phyloP scores from a whole-genome alignment of 2,329 filamentous ascomycete species.

The Aspergillus versicolor region DNA sequence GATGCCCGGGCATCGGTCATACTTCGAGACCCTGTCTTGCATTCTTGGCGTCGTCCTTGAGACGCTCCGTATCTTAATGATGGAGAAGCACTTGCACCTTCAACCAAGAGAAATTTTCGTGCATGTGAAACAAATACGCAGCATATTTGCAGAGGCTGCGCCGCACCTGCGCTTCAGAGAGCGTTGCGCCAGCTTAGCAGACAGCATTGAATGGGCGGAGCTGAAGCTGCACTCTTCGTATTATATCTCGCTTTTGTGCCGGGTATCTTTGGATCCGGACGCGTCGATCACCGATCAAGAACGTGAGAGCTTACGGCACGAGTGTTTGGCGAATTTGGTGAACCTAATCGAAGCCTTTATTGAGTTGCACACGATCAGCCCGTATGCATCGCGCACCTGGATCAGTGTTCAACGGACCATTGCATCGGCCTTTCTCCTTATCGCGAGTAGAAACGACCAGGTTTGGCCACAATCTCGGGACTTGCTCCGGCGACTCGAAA shows the following conservation, averaged over 20 bases:
- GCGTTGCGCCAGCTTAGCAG: conserved; percentile 36
- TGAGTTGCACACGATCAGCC: conserved; percentile 45
- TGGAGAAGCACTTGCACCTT: conserved; percentile 48
- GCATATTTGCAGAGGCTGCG: conserved; percentile 56
- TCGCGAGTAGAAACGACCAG: conserved; percentile 29
- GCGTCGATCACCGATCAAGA: conserved; percentile 41
- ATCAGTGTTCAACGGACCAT: conserved; percentile 43
- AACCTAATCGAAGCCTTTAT: conserved; percentile 57
- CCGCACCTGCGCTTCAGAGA: conserved; percentile 54
- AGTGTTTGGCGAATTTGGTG: conserved; percentile 54
- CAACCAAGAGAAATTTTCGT: conserved; percentile 54
- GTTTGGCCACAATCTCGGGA: conserved; percentile 24
- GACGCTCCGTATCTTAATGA: conserved; percentile 55
- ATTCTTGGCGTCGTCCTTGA: conserved; percentile 53
- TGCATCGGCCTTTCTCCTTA: conserved; percentile 42
- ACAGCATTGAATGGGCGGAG: conserved; percentile 59
- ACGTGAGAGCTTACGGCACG: conserved; percentile 43
- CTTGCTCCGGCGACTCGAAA: conserved; percentile 31
- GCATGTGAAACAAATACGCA: conserved; percentile 55
- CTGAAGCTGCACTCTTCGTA: conserved; percentile 62
- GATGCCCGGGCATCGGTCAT: conserved; percentile 52
- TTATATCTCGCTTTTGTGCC: conserved; percentile 58
- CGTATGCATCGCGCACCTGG: conserved; percentile 42
- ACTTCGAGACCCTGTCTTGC: conserved; percentile 57
- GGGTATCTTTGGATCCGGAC: conserved; percentile 50